Base-by-base conservation (phyloP, 2,329 filamentous ascomycete species). In the Fusarium piperis region DNA sequence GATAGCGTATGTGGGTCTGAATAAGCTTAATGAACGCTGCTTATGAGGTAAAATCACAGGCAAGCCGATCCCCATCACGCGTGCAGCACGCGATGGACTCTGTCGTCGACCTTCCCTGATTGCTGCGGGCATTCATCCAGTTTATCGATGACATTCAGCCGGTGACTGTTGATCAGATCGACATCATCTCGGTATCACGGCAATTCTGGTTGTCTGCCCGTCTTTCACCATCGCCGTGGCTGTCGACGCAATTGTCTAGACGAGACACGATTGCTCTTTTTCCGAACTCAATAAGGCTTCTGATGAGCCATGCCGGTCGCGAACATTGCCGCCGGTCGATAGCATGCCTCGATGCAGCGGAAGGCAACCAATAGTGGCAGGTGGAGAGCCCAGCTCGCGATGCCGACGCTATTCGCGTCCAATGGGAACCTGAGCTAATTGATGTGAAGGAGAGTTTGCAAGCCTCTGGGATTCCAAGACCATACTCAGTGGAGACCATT, bases 191-290 rank as follows among this genome's bases (percentile, higher is more conserved):
- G 52, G 59, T 15, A 33, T 28, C n/a, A n/a, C 44, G 59, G 33
- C 44, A 56, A 46, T 38, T 48, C 35, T 32, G 41, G 53, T 26
- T 8, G 44, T 9, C 18, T 35, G 39, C 46, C 55, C 44, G 32
- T 59, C 61, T 75, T 71, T 62, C 74, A 75, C 69, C 74, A 76
- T 75, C 57, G 38, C 48, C 59, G 53, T 67, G 74, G 73, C 71
- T 69, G 57, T 65, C 59, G 46, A 71, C 74, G 74, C 71, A 66
- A 76, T 75, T 57, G 56, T 55, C 63, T 59, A 64, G 61, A 68
- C 52, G 32, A 38, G 32, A 63, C 35, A 36, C 41, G n/a, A 32
- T 48, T 65, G 9, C 36, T 26, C 15, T 57, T 52, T 46, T 52
- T 46, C 26, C 6, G 38, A 36, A 13, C 33, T 33, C 15, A 38